Evolutionary conservation across 768 basidiomycete genomes (phyloP).

Genomic region (Lactifluus rugatus): DNA sequence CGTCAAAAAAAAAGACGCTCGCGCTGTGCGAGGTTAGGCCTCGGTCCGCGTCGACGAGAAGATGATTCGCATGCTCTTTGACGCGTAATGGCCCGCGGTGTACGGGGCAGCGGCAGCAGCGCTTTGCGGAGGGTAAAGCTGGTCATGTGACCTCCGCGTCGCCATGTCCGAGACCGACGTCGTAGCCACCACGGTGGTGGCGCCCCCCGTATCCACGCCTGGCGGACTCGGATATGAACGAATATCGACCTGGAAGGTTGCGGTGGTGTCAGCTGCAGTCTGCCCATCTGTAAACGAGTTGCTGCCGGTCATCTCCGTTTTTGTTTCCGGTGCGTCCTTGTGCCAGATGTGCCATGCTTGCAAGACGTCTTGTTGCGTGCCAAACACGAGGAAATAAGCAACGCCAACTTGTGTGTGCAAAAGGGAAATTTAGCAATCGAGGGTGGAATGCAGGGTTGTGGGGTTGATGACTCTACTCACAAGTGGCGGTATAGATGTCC

Average conservation of each 20-base stretch:
- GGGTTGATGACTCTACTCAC: neutral
- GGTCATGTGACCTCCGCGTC: too few relatives aligned
- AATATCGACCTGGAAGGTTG: neutral
- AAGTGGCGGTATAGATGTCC: slow-evolving; percentile 12
- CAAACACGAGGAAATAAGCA: slow-evolving; percentile 10
- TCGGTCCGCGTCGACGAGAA: neutral
- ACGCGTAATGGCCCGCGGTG: neutral
- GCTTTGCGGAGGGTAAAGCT: neutral
- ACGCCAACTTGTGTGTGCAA: neutral
- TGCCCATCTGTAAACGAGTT: neutral
- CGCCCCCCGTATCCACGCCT: too few relatives aligned
- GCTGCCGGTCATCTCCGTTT: neutral
- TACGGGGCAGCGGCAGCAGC: too few relatives aligned
- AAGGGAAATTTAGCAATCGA: neutral
- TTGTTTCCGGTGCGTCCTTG: neutral
- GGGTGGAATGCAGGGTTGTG: too few relatives aligned
- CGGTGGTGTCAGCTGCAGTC: neutral
- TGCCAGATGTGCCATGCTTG: slow-evolving; percentile 7
- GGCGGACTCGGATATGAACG: neutral
- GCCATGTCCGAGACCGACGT: too few relatives aligned
- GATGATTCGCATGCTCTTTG: neutral
- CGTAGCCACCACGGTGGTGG: too few relatives aligned
- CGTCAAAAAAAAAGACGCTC: neutral
- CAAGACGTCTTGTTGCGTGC: slow-evolving; percentile 6
- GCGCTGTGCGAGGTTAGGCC: neutral